Conservation (phyloP, 2,329 filamentous ascomycete genomes). For the Neofusicoccum umdonicola region DNA sequence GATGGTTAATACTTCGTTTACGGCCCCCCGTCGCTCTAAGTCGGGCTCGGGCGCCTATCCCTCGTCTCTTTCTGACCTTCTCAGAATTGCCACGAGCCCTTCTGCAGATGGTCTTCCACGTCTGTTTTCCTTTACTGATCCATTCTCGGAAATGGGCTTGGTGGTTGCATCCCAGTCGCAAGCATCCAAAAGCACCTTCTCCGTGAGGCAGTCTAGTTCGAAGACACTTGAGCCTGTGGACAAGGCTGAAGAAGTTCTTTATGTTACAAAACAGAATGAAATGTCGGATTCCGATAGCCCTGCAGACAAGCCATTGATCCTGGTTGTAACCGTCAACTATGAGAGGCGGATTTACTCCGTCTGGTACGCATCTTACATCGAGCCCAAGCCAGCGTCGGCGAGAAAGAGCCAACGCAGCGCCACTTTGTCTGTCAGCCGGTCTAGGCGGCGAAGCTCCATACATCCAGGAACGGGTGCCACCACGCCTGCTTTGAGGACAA, state of each 20-base stretch:
- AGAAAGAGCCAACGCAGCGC: constrained; percentile 35
- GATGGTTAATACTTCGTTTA: constrained; percentile 25
- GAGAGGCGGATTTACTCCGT: constrained; percentile 76
- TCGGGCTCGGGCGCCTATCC: constrained; percentile 24
- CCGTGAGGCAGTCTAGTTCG: constrained; percentile 31
- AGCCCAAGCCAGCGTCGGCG: constrained; percentile 56
- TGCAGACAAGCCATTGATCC: constrained; percentile 52
- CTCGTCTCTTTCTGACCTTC: constrained; percentile 32
- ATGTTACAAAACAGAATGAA: constrained; percentile 68
- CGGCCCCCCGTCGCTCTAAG: constrained; percentile 25
- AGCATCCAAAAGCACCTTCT: constrained; percentile 20
- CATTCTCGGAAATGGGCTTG: constrained; percentile 79
- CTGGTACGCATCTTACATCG: constrained; percentile 78
- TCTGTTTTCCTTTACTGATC: constrained; percentile 81
- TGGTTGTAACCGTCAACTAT: constrained; percentile 79
- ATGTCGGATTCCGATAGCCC: constrained; percentile 47
- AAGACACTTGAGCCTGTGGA: constrained; percentile 61
- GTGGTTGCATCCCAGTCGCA: constrained; percentile 54
- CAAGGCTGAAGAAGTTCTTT: constrained; percentile 76
- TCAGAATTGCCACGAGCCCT: constrained; percentile 26
- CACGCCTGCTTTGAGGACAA: constrained; percentile 65
- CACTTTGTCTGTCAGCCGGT: constrained; percentile 35
- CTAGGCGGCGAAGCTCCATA: constrained; percentile 64
- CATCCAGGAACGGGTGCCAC: constrained; percentile 63
- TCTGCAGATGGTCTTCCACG: constrained; percentile 61